phyloP scores from a whole-genome alignment of 495 filamentous ascomycete genomes.

The Podospora conica region DNA sequence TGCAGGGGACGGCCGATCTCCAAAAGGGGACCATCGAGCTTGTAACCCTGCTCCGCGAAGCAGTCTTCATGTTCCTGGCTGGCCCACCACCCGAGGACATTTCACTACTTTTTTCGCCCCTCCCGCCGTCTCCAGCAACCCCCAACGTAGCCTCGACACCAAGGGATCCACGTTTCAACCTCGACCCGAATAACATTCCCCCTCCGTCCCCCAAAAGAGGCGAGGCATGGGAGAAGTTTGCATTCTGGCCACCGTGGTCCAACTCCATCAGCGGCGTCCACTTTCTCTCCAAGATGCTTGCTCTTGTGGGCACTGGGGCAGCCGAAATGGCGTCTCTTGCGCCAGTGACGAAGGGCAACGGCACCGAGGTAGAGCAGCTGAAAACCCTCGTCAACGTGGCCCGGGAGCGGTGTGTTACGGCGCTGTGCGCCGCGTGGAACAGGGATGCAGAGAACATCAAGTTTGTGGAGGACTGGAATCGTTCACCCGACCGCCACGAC shows the following conservation, averaged over 20 bases:
- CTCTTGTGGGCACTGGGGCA: slow-evolving; percentile 74
- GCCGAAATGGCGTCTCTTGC: slow-evolving; percentile 75
- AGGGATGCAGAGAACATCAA: slow-evolving; percentile 85
- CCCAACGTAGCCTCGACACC: slow-evolving; percentile 48
- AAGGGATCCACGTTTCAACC: slow-evolving; percentile 66
- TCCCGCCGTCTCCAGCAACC: slow-evolving; percentile 64
- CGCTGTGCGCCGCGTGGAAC: slow-evolving; percentile 79
- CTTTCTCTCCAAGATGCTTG: slow-evolving; percentile 75
- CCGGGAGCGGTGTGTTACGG: slow-evolving; percentile 74
- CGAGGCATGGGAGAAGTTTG: slow-evolving; percentile 86
- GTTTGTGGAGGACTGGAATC: slow-evolving; percentile 85
- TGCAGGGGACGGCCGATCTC: slow-evolving; percentile 61
- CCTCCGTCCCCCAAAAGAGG: slow-evolving; percentile 69
- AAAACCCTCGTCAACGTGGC: slow-evolving; percentile 66
- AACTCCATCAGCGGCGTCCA: slow-evolving; percentile 84
- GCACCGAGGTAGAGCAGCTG: slow-evolving; percentile 56
- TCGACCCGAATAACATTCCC: slow-evolving; percentile 69
- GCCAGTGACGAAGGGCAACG: slow-evolving; percentile 53
- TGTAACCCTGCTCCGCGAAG: slow-evolving; percentile 72
- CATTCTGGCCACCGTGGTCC: slow-evolving; percentile 91
- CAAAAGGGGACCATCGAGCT: slow-evolving; percentile 75
- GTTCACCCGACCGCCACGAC: slow-evolving; percentile 68
- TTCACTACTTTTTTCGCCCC: slow-evolving; percentile 72
- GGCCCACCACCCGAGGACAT: slow-evolving; percentile 88
- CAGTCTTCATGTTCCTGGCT: slow-evolving; percentile 73